A percentile compares a stretch with the other conserved stretches of the same genome.
phyloP scores from a whole-genome alignment of 1,284 basidiomycete genomes.

The Cutaneotrichosporon mucoides region DNA sequence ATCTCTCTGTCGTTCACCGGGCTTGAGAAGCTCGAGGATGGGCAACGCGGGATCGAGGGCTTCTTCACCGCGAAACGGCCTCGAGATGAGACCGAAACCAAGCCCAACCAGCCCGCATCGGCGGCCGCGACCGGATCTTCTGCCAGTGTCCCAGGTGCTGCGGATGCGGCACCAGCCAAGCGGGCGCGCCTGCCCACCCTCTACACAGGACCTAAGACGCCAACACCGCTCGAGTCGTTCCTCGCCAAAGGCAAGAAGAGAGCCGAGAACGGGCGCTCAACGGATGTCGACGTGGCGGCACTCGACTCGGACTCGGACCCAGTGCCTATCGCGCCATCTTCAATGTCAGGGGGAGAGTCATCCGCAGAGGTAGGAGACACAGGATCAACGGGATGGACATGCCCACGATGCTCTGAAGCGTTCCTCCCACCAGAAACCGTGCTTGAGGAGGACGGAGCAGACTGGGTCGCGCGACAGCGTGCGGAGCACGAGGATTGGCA shows the following conservation, averaged over 20 bases:
- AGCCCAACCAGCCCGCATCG: too few species aligned
- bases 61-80: constrained; percentile 57
- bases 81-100: constrained; percentile 6
- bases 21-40: constrained; percentile 70
- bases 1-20: constrained; percentile 76
- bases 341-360: too few species aligned
- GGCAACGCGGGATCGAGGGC: constrained; percentile 79
- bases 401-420: constrained; percentile 25
- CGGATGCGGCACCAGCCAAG: constrained; percentile 12
- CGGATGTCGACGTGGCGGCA: too few species aligned
- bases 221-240: constrained; percentile 31
- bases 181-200: constrained; percentile 30
- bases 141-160: not conserved
- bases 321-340: too few species aligned
- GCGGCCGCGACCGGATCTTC: too few species aligned
- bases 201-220: constrained; percentile 20
- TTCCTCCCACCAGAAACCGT: constrained; percentile 11
- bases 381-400: constrained; percentile 6
- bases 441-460: constrained; percentile 8
- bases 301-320: too few species aligned
- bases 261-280: not conserved
- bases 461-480: constrained; percentile 50
- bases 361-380: not conserved
- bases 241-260: constrained; percentile 9
- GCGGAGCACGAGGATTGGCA: constrained; percentile 83